Percentiles rank a stretch among this genome's conserved stretches.
Conservation (phyloP, 192 early-diverging fungal species). For the Coemansia sp. region DNA sequence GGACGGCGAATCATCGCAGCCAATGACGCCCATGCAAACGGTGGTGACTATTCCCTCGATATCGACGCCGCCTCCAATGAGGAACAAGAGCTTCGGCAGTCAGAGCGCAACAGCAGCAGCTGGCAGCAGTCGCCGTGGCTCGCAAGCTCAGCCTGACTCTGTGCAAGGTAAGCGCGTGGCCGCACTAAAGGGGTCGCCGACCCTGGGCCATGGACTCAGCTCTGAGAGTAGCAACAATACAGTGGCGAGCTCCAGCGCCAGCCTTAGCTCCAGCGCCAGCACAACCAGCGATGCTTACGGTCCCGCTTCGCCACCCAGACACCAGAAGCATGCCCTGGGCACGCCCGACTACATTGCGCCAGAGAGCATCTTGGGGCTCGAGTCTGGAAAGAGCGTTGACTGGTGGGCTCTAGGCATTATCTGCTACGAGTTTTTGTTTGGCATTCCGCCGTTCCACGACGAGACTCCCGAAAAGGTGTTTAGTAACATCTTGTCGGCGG, state of each 20-base stretch:
- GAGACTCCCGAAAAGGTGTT: slow-evolving; percentile 51
- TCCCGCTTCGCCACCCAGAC: neutral
- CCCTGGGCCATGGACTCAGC: slow-evolving; percentile 2
- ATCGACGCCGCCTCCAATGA: slow-evolving; percentile 12
- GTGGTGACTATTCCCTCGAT: slow-evolving; percentile 2
- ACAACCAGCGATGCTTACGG: slow-evolving; percentile 4
- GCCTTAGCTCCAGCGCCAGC: slow-evolving; percentile 15
- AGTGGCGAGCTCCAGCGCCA: slow-evolving; percentile 1
- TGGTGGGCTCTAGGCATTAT: slow-evolving; percentile 93
- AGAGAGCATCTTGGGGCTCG: slow-evolving; percentile 87
- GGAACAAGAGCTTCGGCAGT: neutral
- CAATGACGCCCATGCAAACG: neutral
- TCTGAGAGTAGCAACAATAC: slow-evolving; percentile 8
- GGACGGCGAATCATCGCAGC: neutral
- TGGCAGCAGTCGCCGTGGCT: neutral
- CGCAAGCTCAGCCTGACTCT: neutral
- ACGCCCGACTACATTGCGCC: slow-evolving; percentile 95
- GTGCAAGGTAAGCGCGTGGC: slow-evolving; percentile 56
- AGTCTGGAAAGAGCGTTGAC: slow-evolving; percentile 81
- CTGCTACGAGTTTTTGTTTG: slow-evolving; percentile 91
- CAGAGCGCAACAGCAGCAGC: neutral
- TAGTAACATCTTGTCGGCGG: slow-evolving; percentile 36
- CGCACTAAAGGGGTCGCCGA: slow-evolving; percentile 32
- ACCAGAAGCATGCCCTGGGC: slow-evolving; percentile 61
- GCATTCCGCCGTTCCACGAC: slow-evolving; percentile 79